A percentile compares a stretch with the other conserved stretches of the same genome.
These are phyloP conservation scores for Curvularia eragrostidis DNA, from an alignment of 2,329 filamentous ascomycete genomes.

Conservation along the genomic window DNA sequence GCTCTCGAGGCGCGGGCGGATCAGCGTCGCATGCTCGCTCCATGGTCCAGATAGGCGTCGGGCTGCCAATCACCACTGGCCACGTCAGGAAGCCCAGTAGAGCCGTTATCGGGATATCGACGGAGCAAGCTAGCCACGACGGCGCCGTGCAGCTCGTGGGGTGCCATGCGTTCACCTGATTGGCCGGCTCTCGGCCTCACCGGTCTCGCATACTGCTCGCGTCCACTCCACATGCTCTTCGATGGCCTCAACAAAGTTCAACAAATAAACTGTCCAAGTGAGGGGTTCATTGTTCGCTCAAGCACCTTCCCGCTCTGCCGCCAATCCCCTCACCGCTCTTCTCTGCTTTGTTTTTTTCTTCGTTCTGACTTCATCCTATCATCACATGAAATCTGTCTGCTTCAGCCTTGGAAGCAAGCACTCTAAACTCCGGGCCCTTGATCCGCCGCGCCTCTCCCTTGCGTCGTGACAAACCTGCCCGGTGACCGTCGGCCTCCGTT, in stretches of 20 bases:
- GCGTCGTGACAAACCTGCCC: conserved; percentile 6
- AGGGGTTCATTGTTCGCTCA: conserved; percentile 32
- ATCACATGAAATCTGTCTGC: neutral
- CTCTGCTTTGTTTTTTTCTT: conserved; percentile 33
- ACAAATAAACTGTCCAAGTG: conserved; percentile 24
- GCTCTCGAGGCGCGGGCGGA: conserved; percentile 14
- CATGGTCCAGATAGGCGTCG: conserved; percentile 39
- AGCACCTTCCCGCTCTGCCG: conserved; percentile 37
- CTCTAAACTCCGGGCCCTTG: conserved; percentile 16
- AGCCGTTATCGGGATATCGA: conserved; percentile 49
- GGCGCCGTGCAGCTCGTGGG: conserved; percentile 46
- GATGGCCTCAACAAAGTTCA: conserved; percentile 31
- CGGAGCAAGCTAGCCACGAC: conserved; percentile 42
- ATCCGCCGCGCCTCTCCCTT: conserved; percentile 8
- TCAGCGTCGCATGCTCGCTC: conserved; percentile 28
- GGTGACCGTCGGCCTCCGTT: conserved; percentile 29
- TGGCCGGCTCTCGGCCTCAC: conserved; percentile 34
- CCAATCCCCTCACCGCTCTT: conserved; percentile 44
- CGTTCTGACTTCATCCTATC: conserved; percentile 3
- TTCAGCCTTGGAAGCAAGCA: neutral
- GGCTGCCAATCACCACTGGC: conserved; percentile 45
- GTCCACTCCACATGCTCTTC: conserved; percentile 35
- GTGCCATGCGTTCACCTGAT: conserved; percentile 27
- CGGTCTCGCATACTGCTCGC: conserved; percentile 33
- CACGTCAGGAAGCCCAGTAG: conserved; percentile 45